Base-by-base conservation (phyloP, 2,329 filamentous ascomycete species). In the Penicillium sp. region DNA sequence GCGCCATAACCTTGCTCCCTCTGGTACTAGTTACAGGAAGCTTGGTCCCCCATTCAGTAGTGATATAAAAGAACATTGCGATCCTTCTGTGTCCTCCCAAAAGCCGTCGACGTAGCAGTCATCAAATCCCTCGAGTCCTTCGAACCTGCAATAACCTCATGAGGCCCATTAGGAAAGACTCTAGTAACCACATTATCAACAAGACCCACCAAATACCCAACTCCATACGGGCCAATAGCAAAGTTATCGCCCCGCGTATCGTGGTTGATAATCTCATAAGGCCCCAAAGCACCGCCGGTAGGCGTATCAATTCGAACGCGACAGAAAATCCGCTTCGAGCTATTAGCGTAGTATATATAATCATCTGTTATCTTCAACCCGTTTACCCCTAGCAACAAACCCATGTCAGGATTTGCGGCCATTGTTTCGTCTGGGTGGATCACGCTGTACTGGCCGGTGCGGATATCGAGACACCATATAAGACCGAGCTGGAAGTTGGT, bases 341-440 rank as follows among this genome's bases (percentile, higher is more conserved):
- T 63, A 19, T 62, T 60, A 25, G 50, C 56, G 45, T 65, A 65
- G 53, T 64, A 65, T 23, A 65, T 38, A 43, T 65, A 53, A 15
- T 54, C 33, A 3, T 57, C 21, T 25, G 48, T 41, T 29, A 59
- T 43, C 16, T 44, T 59, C 25, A 64, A 21, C 6, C 62, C 59
- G 33, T 65, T 65, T 31, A 62, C 46, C 8, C 57, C 60, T n/a
- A 60, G 46, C n/a, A 62, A 31, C 1, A 49, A 19, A 2, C 51
- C 47, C n/a, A 50, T n/a, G 15, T 58, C 40, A 15, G 4, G 33
- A 40, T 58, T 55, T 25, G 58, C 46, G 16, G 55, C 31, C 58
- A 55, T 55, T 19, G 55, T 54, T 33, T 60, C 57, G 16, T 65
- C 53, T 40, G 48, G 45, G 21, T 62, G 56, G 7, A 60, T 53